phyloP scores from a whole-genome alignment of 2,329 filamentous ascomycete genomes.

The Phaeosphaeriaceae sp. region DNA sequence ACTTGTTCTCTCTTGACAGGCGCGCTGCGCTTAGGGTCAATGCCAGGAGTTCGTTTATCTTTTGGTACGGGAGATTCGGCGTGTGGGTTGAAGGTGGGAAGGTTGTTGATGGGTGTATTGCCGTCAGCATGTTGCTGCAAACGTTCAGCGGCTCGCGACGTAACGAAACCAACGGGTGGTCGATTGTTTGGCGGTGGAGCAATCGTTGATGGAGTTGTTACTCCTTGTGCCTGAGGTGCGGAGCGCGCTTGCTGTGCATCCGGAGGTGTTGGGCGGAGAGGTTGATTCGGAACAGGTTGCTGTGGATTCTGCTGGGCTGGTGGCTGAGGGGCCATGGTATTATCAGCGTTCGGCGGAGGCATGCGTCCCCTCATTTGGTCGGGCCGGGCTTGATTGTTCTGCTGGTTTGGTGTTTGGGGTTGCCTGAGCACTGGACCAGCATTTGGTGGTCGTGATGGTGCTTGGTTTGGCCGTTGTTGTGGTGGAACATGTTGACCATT shows the following conservation, averaged over 20 bases:
- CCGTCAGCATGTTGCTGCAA: constrained; percentile 47
- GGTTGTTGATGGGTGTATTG: constrained; percentile 34
- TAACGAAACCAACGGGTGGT: constrained; percentile 54
- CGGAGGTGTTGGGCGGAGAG: constrained; percentile 32
- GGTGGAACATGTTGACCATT: constrained; percentile 31
- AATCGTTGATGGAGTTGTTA: constrained; percentile 18
- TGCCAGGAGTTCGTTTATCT: constrained; percentile 78
- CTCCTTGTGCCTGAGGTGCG: constrained; percentile 15
- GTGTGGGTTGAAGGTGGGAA: constrained; percentile 57
- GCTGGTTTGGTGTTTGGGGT: constrained; percentile 34
- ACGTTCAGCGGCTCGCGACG: constrained; percentile 52
- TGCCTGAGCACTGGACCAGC: constrained; percentile 36
- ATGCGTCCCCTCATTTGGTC: constrained; percentile 30
- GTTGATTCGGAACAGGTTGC: constrained; percentile 27
- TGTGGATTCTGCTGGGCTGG: constrained; percentile 24
- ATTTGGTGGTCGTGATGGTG: constrained; percentile 21
- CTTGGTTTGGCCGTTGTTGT: constrained; percentile 36
- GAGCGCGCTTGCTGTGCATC: constrained; percentile 28
- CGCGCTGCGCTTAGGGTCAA: constrained; percentile 80
- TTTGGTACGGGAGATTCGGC: constrained; percentile 72
- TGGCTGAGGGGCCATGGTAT: constrained; percentile 23
- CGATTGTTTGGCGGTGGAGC: constrained; percentile 24
- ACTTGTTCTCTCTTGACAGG: constrained; percentile 66
- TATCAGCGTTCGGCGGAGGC: constrained; percentile 30
- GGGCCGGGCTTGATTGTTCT: constrained; percentile 28